These are phyloP conservation scores for Cutaneotrichosporon cutaneum DNA, from an alignment of 1,284 basidiomycete species.

Conservation along the genomic window DNA sequence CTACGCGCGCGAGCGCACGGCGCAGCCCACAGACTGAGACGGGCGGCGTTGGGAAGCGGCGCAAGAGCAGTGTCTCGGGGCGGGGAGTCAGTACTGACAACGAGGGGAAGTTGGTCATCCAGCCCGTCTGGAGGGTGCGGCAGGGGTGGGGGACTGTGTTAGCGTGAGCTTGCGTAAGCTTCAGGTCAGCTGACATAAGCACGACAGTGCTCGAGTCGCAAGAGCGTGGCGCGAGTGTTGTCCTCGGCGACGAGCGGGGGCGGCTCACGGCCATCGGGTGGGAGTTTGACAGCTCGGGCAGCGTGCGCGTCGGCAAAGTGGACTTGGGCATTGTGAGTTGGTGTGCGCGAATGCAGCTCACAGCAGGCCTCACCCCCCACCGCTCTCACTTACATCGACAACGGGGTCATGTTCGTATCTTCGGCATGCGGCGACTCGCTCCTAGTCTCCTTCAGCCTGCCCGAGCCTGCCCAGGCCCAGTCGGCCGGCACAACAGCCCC, in stretches of 20 bases:
- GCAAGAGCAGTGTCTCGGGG: conserved; percentile 41
- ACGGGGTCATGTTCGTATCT: conserved; percentile 72
- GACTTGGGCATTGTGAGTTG: conserved; percentile 70
- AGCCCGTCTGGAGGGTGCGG: conserved; percentile 44
- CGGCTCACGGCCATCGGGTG: conserved; percentile 66
- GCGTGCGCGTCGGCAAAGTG: conserved; percentile 60
- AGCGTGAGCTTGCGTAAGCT: conserved; percentile 48
- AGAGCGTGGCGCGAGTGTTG: conserved; percentile 55
- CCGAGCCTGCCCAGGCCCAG: background rate
- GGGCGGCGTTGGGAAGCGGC: conserved; percentile 35
- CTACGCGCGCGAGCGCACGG: conserved; percentile 29
- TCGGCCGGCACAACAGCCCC: background rate
- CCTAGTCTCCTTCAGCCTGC: conserved; percentile 57
- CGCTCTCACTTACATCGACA: conserved; percentile 71
- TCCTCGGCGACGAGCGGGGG: conserved; percentile 78
- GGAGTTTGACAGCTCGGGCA: conserved; percentile 51
- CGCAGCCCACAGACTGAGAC: conserved; percentile 42
- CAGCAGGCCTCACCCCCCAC: conserved; percentile 70
- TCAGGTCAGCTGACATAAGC: conserved; percentile 54
- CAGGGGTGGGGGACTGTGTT: conserved; percentile 51
- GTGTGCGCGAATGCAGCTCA: conserved; percentile 6
- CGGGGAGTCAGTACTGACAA: conserved; percentile 19
- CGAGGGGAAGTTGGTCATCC: conserved; percentile 31
- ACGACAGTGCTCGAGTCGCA: conserved; percentile 29
- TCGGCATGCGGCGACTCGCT: conserved; percentile 82